These are phyloP conservation scores for Croton setiger DNA, from an alignment of 441 rosid species.

Conservation along the genomic window DNA sequence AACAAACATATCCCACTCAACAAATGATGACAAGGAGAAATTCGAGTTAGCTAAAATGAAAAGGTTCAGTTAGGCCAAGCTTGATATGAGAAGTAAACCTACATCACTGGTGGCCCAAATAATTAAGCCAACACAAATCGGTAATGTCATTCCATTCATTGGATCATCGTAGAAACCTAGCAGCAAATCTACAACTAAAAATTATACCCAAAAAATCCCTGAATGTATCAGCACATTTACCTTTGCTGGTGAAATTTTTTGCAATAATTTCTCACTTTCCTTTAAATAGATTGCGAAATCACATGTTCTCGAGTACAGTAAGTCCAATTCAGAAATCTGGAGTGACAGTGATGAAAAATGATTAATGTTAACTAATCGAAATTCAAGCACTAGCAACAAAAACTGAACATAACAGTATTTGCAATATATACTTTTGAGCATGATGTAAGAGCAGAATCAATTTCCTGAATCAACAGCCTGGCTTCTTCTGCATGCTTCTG, in stretches of 20 bases:
- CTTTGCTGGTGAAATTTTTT: slow-evolving; percentile 61
- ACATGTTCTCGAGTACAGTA: slow-evolving; percentile 51
- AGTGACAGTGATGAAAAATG: slow-evolving; percentile 15
- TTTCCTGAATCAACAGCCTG: slow-evolving; percentile 49
- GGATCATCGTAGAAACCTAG: background rate
- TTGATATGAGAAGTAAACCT: background rate
- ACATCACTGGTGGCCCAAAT: background rate
- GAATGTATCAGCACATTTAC: slow-evolving; percentile 33
- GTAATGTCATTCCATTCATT: background rate
- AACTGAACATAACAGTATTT: slow-evolving; percentile 1
- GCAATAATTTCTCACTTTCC: slow-evolving; percentile 51
- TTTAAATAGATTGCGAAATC: slow-evolving; percentile 50
- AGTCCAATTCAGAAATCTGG: slow-evolving; percentile 70
- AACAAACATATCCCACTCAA: background rate
- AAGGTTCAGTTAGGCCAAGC: background rate
- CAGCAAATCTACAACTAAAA: background rate
- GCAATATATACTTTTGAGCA: slow-evolving; percentile 44
- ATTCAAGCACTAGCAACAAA: slow-evolving; percentile 13
- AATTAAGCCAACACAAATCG: background rate
- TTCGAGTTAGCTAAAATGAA: background rate
- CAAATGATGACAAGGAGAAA: background rate
- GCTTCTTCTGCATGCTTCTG: slow-evolving; percentile 74
- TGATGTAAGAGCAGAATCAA: slow-evolving; percentile 51
- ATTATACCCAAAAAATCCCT: background rate
- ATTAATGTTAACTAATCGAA: slow-evolving; percentile 12